Conservation (phyloP, 2,329 filamentous ascomycete genomes). For the Ceratocystis alfenasii region DNA sequence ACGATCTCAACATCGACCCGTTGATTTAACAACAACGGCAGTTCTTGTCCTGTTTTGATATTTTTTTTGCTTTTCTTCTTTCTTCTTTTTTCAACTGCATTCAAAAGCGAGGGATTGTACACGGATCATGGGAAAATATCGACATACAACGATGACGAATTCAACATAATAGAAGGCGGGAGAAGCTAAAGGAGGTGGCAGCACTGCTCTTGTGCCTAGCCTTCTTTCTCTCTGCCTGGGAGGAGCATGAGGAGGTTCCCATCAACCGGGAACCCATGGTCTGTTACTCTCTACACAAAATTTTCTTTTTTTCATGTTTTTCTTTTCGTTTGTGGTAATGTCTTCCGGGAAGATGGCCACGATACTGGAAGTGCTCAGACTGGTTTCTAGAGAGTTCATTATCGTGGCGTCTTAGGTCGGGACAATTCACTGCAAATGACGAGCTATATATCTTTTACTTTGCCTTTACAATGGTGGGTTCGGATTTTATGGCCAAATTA, state of each 20-base stretch:
- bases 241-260: conserved; percentile 23
- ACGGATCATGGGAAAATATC: conserved; percentile 24
- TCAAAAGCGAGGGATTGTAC: conserved; percentile 21
- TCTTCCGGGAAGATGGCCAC: background rate
- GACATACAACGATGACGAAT: conserved; percentile 23
- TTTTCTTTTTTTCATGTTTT: conserved; percentile 6
- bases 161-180: conserved; percentile 24
- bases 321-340: background rate
- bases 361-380: background rate
- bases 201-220: background rate
- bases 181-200: background rate
- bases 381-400: background rate
- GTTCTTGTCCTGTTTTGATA: conserved; percentile 22
- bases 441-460: background rate
- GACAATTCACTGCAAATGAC: background rate
- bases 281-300: conserved; percentile 22
- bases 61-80: conserved; percentile 22
- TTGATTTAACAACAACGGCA: conserved; percentile 22
- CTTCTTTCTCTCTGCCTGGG: conserved; percentile 17
- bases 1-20: conserved; percentile 46
- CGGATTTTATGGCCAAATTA: background rate
- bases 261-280: conserved; percentile 24
- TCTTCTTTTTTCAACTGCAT: conserved; percentile 22
- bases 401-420: background rate
- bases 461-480: background rate